These are phyloP conservation scores for Juncus effusus DNA, from an alignment of 176 grass and related monocot species.

Conservation along the genomic window DNA sequence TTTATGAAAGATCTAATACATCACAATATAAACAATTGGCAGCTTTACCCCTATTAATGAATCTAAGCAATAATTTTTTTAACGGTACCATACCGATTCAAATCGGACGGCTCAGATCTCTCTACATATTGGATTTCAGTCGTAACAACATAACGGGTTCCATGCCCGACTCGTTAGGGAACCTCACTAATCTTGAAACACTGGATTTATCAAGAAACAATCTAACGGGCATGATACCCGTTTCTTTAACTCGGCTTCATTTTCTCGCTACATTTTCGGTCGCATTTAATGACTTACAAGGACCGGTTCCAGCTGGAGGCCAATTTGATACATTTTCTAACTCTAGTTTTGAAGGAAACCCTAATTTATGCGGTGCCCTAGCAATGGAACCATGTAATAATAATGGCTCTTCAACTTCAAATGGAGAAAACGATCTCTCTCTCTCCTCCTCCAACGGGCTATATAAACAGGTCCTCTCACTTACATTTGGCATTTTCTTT, in stretches of 20 bases:
- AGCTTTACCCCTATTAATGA: constrained; percentile 47
- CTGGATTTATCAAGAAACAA: constrained; percentile 56
- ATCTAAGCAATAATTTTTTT: constrained; percentile 40
- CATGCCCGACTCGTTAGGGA: constrained; percentile 44
- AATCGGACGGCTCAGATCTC: constrained; percentile 51
- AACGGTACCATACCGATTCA: constrained; percentile 46
- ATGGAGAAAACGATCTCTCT: constrained; percentile 7
- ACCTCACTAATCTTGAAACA: constrained; percentile 47
- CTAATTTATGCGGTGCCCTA: constrained; percentile 50
- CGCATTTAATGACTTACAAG: constrained; percentile 61
- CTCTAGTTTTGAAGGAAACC: constrained; percentile 61
- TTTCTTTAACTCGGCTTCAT: constrained; percentile 33
- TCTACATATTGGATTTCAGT: constrained; percentile 43
- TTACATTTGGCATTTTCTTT: constrained; percentile 60
- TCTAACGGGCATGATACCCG: constrained; percentile 52
- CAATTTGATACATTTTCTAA: constrained; percentile 61
- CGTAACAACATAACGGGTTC: constrained; percentile 50
- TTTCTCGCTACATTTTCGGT: constrained; percentile 69
- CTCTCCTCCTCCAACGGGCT: neutral
- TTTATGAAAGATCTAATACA: constrained; percentile 34
- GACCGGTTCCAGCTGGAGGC: constrained; percentile 41
- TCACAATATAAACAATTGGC: constrained; percentile 54
- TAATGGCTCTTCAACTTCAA: neutral
- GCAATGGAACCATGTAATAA: constrained; percentile 22
- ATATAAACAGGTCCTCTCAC: constrained; percentile 41